Percentiles rank a stretch among this genome's conserved stretches.
Evolutionary conservation across 805 yeast genomes (phyloP).

Genomic region (Metschnikowia chrysomelidarum): DNA sequence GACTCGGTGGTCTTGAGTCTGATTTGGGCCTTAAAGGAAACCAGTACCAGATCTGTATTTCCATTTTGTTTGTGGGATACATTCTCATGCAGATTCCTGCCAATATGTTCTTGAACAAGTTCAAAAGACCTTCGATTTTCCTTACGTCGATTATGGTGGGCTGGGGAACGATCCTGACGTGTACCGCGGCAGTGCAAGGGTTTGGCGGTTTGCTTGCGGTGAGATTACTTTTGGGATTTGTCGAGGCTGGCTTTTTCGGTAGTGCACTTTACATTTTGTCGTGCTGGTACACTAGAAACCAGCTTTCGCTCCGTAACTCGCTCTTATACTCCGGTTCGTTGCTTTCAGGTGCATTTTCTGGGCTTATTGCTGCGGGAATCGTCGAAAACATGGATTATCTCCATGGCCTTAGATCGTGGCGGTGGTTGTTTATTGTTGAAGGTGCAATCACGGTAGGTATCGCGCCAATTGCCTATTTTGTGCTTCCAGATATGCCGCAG

Average conservation of each 20-base stretch:
- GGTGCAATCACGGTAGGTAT: slow-evolving; percentile 51
- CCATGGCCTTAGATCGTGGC: slow-evolving; percentile 37
- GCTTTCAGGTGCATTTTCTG: slow-evolving; percentile 53
- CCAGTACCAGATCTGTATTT: slow-evolving; percentile 50
- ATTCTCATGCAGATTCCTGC: slow-evolving; percentile 49
- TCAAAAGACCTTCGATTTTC: slow-evolving; percentile 51
- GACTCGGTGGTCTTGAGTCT: slow-evolving; percentile 47
- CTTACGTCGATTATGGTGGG: slow-evolving; percentile 47
- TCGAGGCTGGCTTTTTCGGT: slow-evolving; percentile 47
- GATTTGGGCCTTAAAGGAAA: slow-evolving; percentile 42
- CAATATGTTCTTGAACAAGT: slow-evolving; percentile 44
- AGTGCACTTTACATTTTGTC: slow-evolving; percentile 50
- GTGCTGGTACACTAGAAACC: slow-evolving; percentile 54
- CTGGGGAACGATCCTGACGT: slow-evolving; percentile 51
- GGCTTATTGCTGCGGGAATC: slow-evolving; percentile 55
- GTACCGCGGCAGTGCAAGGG: slow-evolving; percentile 46
- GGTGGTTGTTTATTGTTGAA: slow-evolving; percentile 56
- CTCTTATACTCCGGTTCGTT: slow-evolving; percentile 51
- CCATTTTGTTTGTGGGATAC: slow-evolving; percentile 51
- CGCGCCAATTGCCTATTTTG: slow-evolving; percentile 44
- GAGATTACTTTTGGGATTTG: slow-evolving; percentile 47
- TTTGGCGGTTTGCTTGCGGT: slow-evolving; percentile 45
- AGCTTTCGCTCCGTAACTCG: slow-evolving; percentile 49
- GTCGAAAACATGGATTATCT: slow-evolving; percentile 34
- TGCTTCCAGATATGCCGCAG: slow-evolving; percentile 53